Conservation (phyloP, 805 yeast genomes). For the Metschnikowia cerradonensis region DNA sequence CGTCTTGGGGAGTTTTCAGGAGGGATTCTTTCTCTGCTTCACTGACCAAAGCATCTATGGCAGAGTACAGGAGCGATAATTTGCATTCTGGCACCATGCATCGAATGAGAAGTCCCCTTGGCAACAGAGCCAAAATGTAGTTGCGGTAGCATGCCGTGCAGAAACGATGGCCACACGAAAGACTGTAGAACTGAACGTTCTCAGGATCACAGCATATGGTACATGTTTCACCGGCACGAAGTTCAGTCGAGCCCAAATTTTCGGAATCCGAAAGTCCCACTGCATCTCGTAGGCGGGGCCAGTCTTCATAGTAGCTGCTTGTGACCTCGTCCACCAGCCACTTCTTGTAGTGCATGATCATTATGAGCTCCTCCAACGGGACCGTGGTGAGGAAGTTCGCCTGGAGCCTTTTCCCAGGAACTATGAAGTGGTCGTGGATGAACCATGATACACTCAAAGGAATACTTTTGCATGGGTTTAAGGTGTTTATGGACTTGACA, state of each 20-base stretch:
- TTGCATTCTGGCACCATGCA: constrained; percentile 65
- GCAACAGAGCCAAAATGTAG: constrained; percentile 48
- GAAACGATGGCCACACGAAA: constrained; percentile 67
- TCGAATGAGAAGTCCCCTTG: constrained; percentile 45
- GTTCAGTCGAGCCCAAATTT: not conserved
- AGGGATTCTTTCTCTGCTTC: not conserved
- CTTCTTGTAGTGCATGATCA: constrained; percentile 33
- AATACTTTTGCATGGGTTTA: constrained; percentile 5
- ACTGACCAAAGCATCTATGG: constrained; percentile 23
- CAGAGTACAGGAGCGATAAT: constrained; percentile 39
- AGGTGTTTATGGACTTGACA: constrained; percentile 10
- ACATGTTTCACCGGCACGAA: constrained; percentile 41
- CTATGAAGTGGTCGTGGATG: constrained; percentile 23
- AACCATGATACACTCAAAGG: constrained; percentile 17
- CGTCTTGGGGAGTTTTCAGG: not conserved
- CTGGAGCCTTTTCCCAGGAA: constrained; percentile 20
- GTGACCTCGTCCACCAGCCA: constrained; percentile 41
- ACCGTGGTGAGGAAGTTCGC: constrained; percentile 26
- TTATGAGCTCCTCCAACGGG: constrained; percentile 27
- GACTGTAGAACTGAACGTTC: constrained; percentile 35
- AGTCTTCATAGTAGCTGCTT: constrained; percentile 33
- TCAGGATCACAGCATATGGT: constrained; percentile 67
- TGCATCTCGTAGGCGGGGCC: constrained; percentile 20
- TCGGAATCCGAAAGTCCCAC: constrained; percentile 25
- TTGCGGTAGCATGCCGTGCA: constrained; percentile 66